phyloP scores from a whole-genome alignment of 768 basidiomycete genomes.

The Podaxis sp. region DNA sequence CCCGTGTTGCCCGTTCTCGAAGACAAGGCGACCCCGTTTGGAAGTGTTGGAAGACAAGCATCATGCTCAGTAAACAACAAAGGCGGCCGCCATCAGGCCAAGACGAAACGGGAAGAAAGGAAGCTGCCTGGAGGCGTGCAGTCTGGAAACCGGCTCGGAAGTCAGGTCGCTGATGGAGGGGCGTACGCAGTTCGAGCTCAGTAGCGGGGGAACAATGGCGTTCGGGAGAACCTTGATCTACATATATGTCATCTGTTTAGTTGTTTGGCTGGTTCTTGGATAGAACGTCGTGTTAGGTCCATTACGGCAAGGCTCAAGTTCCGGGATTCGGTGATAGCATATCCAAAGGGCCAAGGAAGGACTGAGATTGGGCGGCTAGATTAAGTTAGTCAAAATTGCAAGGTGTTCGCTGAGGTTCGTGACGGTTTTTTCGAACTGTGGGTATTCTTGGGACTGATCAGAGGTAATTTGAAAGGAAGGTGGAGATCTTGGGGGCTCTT shows the following conservation, averaged over 20 bases:
- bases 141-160: neutral
- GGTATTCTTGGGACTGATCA: neutral
- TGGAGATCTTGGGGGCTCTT: neutral
- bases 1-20: neutral
- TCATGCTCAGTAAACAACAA: neutral
- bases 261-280: neutral
- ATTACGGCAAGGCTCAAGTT: conserved; percentile 10
- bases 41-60: neutral
- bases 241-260: neutral
- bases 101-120: neutral
- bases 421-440: neutral
- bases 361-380: conserved; percentile 11
- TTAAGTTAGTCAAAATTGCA: neutral
- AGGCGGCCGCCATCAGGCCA: neutral
- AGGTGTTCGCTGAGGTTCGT: neutral
- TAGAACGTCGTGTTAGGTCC: neutral
- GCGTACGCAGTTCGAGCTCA: neutral
- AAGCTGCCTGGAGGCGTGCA: neutral
- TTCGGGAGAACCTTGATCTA: neutral
- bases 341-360: neutral
- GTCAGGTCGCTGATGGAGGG: neutral
- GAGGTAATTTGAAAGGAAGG: neutral
- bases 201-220: neutral
- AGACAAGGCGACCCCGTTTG: neutral
- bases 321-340: conserved; percentile 10